Evolutionary conservation across 257 asterid genomes (phyloP).

Genomic region (Jasminum sambac): DNA sequence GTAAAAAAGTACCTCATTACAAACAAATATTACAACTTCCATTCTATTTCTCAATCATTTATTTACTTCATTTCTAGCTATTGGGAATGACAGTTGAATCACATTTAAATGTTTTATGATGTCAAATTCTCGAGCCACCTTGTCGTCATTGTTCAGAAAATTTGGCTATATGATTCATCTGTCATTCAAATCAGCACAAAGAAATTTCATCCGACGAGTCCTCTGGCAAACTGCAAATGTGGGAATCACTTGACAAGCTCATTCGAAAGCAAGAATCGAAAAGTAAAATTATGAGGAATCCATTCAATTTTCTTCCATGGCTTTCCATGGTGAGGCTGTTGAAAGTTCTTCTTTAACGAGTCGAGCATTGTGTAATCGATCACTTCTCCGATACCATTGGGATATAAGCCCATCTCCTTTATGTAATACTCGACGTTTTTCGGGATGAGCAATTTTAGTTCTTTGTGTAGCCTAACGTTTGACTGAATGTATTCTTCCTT

Average conservation of each 20-base stretch:
- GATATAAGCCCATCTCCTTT: slow-evolving; percentile 58
- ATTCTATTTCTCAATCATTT: background rate
- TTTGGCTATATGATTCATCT: slow-evolving; percentile 36
- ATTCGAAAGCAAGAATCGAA: slow-evolving; percentile 54
- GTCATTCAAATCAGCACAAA: slow-evolving; percentile 32
- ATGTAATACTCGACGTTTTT: slow-evolving; percentile 64
- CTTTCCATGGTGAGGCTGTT: slow-evolving; percentile 43
- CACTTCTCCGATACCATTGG: slow-evolving; percentile 49
- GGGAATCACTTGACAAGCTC: slow-evolving; percentile 42
- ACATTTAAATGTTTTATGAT: background rate
- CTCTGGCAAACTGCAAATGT: background rate
- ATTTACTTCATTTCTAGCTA: slow-evolving; percentile 11
- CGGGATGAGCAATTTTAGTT: slow-evolving; percentile 61
- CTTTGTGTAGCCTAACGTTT: slow-evolving; percentile 56
- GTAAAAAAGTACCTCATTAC: background rate
- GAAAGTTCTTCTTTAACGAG: slow-evolving; percentile 30
- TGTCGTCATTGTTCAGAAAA: background rate
- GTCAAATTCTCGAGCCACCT: background rate
- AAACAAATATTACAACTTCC: slow-evolving; percentile 3
- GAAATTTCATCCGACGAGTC: background rate
- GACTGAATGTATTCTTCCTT: slow-evolving; percentile 86
- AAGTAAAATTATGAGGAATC: slow-evolving; percentile 69
- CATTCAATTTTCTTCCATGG: slow-evolving; percentile 63
- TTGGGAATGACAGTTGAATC: slow-evolving; percentile 47
- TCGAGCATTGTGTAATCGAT: slow-evolving; percentile 53